A percentile compares a stretch with the other conserved stretches of the same genome.
Conservation (phyloP, 140 eudicot genomes). For the Erigeron philadelphicus region DNA sequence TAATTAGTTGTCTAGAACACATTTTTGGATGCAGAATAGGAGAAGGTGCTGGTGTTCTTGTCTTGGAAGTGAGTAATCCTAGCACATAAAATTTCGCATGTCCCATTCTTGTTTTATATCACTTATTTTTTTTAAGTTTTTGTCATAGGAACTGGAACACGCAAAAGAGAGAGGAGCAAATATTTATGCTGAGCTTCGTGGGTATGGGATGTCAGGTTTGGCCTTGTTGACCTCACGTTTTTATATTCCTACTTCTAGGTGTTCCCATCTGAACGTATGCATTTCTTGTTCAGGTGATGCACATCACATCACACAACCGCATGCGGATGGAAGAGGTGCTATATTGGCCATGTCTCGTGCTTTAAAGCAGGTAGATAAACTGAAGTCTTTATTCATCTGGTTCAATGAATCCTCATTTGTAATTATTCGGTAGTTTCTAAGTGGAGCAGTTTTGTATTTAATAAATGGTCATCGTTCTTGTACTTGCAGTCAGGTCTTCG, state of each 20-base stretch:
- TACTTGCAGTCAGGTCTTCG: slow-evolving; percentile 68
- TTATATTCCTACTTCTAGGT: background rate
- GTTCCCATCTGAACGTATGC: slow-evolving; percentile 1
- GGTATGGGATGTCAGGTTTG: slow-evolving; percentile 97
- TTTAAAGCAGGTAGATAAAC: slow-evolving; percentile 60
- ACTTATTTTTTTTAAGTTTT: slow-evolving; percentile 7
- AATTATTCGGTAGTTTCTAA: background rate
- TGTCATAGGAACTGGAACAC: slow-evolving; percentile 72
- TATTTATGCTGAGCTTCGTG: slow-evolving; percentile 81
- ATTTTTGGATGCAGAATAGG: slow-evolving; percentile 63
- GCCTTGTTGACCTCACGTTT: slow-evolving; percentile 4
- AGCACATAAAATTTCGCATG: background rate
- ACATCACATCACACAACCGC: slow-evolving; percentile 92
- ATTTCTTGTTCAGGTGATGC: slow-evolving; percentile 69
- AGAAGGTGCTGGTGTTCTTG: slow-evolving; percentile 89
- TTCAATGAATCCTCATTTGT: background rate
- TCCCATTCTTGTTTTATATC: background rate
- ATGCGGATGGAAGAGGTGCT: slow-evolving; percentile 85
- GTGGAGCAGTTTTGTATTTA: background rate
- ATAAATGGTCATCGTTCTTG: slow-evolving; percentile 14
- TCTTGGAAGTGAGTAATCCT: slow-evolving; percentile 70
- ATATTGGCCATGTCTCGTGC: slow-evolving; percentile 80
- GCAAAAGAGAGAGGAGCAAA: slow-evolving; percentile 81
- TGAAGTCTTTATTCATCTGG: background rate
- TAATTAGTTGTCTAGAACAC: background rate